Percentiles rank a stretch among this genome's conserved stretches.
Evolutionary conservation across 192 early-diverging fungal genomes (phyloP).

Genomic region (Coemansia sp.): DNA sequence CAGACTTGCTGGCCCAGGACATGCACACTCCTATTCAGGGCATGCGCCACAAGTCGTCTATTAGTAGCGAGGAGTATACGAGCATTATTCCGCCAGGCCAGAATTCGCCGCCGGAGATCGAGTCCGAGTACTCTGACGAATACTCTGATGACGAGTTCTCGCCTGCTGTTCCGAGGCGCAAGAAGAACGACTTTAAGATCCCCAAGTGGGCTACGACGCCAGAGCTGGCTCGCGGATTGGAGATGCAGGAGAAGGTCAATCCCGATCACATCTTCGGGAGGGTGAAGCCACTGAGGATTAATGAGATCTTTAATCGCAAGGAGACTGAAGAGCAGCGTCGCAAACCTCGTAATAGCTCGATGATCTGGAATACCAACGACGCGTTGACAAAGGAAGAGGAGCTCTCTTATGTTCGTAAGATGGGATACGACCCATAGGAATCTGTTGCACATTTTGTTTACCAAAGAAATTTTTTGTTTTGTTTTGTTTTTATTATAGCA

Average conservation of each 20-base stretch:
- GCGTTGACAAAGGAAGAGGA: conserved; percentile 47
- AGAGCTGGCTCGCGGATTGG: conserved; percentile 39
- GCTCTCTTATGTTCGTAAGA: conserved; percentile 47
- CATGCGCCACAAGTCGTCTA: conserved; percentile 10
- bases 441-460: conserved; percentile 3
- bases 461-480: conserved; percentile 2
- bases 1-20: conserved; percentile 17
- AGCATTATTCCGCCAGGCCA: conserved; percentile 40
- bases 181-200: conserved; percentile 44
- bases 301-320: conserved; percentile 50
- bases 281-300: conserved; percentile 43
- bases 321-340: conserved; percentile 16
- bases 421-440: conserved; percentile 45
- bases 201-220: conserved; percentile 55
- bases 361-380: conserved; percentile 53
- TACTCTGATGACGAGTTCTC: conserved; percentile 52
- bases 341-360: conserved; percentile 48
- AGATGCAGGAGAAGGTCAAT: conserved; percentile 41
- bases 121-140: conserved; percentile 51
- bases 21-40: not conserved
- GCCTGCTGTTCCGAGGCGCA: conserved; percentile 24
- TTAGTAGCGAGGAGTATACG: conserved; percentile 34
- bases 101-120: conserved; percentile 45
- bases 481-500: not conserved
- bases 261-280: conserved; percentile 53